Evolutionary conservation across 768 basidiomycete genomes (phyloP), one percentile per base, ranked within the genome.

Genomic region (Boletus rubroflammeus): DNA sequence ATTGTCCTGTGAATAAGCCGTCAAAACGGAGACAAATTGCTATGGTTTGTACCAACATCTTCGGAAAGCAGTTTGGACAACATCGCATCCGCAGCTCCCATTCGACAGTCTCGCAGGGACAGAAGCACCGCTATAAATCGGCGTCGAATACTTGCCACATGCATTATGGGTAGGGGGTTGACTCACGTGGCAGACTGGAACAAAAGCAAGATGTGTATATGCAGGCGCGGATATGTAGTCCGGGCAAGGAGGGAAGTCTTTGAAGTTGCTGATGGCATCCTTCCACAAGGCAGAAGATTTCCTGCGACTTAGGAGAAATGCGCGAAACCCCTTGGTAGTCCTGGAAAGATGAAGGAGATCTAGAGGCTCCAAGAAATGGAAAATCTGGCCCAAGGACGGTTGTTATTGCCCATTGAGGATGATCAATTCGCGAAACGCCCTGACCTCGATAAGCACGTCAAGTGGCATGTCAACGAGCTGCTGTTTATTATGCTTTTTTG

Each of bases 311-410:
- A 70, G 57, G 1, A 75, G 55, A 15, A 72, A 60, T 7, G 29
- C 32, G 17, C 71, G 64, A 11, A 74, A 61, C 6, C 53, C 61
- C 34, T 73, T 72, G 9, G 62, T 66, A 19, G 63, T 63, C 32
- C 71, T 62, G n/a, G 67, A 40, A 4, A 75, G 63, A 26, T 68
- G 55, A 23, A 74, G 64, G 8, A 74, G 53, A 47, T 74, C 69
- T 5, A 66, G 32, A 1, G 74, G 72, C 9, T 67, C 62, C 13
- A 73, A 51, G 50, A 65, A 51, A 5, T 60, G 58, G 25, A 73
- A 65, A 29, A 72, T 45, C 59, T 60, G 17, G 6, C 10, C 19
- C 19, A 19, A 25, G 6, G 26, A 29, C 15, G 10, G 25, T 26
- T 35, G 15, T 47, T 21, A 34, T 58, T 42, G 32, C 8, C 26